Evolutionary conservation across 306 rosid species (phyloP), one percentile per base, ranked within the genome.

Genomic region (Gleditsia sinensis): DNA sequence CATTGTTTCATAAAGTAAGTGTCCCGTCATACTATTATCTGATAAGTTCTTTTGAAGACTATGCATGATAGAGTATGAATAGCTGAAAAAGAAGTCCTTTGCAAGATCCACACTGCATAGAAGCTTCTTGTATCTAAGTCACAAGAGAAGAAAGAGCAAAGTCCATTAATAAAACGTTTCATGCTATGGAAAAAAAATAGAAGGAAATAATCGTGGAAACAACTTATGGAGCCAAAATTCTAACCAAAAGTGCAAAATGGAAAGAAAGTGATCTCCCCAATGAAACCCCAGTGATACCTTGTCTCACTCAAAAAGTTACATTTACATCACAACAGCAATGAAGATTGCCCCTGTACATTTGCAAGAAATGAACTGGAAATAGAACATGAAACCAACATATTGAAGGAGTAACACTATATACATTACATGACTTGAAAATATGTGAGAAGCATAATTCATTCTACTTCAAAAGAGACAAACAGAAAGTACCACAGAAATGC

Each of bases 11-110:
- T 95, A 90, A 53, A 85, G 86, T 30, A 71, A 80, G 28, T 74
- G 86, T 19, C 89, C 96, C 19, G 66, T 72, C 23, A 46, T 49
- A 82, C 74, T 83, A 86, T 78, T 69, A 77, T 83, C 87, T 81
- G 85, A 77, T 45, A 92, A 74, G 83, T 95, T 95, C 87, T 85
- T 87, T 86, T 95, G 99, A 69, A 95, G 89, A 83, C 99, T 84
- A 78, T 67, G 83, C 99, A 95, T 95, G 65, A 95, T 79, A 82
- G 87, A 80, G 85, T 95, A 95, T 42, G 99, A 88, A 89, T 95
- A 92, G 96, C 99, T 95, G 87, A 84, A 95, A 88, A 88, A 88
- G 99, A 95, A 95, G 93, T 95, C 99, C 94, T 88, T 92, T 7
- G 92, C 86, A 77, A 95, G 98, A 75, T 95, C 99, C 98, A 95